Percentiles rank a stretch among this genome's conserved stretches.
Evolutionary conservation across 768 basidiomycete species (phyloP).

Genomic region (Lentinula raphanica): DNA sequence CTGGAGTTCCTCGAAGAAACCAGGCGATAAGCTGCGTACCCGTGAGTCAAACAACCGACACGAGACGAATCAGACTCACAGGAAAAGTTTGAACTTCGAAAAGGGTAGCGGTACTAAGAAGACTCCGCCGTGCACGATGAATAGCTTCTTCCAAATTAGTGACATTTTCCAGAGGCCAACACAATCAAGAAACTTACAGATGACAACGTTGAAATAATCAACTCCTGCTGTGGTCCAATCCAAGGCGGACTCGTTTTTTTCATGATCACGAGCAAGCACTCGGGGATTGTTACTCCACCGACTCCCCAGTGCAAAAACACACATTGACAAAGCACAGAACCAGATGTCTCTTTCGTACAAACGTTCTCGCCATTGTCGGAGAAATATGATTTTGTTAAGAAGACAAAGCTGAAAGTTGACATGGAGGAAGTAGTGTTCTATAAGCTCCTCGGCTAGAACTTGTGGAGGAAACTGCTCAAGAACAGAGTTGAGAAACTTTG

Average conservation of each 20-base stretch:
- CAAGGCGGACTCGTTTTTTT: slow-evolving; percentile 20
- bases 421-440: slow-evolving; percentile 64
- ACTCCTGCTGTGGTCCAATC: slow-evolving; percentile 56
- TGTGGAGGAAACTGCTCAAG: slow-evolving; percentile 53
- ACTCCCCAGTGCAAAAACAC: slow-evolving; percentile 65
- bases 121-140: slow-evolving; percentile 42
- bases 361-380: slow-evolving; percentile 49
- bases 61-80: slow-evolving; percentile 17
- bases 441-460: slow-evolving; percentile 53
- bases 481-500: slow-evolving; percentile 26
- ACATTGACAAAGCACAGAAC: slow-evolving; percentile 58
- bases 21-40: slow-evolving; percentile 43
- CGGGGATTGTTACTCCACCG: slow-evolving; percentile 61
- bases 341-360: slow-evolving; percentile 50
- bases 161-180: background rate
- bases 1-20: slow-evolving; percentile 47
- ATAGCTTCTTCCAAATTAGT: slow-evolving; percentile 34
- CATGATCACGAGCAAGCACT: slow-evolving; percentile 31
- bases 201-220: slow-evolving; percentile 53
- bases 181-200: slow-evolving; percentile 31
- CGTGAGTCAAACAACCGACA: background rate
- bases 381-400: slow-evolving; percentile 68
- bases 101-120: slow-evolving; percentile 51
- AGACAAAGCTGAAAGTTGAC: slow-evolving; percentile 59
- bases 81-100: slow-evolving; percentile 61